Percentiles rank a stretch among this genome's conserved stretches.
Evolutionary conservation across 306 rosid genomes (phyloP).

Genomic region (Oemleria cerasiformis): DNA sequence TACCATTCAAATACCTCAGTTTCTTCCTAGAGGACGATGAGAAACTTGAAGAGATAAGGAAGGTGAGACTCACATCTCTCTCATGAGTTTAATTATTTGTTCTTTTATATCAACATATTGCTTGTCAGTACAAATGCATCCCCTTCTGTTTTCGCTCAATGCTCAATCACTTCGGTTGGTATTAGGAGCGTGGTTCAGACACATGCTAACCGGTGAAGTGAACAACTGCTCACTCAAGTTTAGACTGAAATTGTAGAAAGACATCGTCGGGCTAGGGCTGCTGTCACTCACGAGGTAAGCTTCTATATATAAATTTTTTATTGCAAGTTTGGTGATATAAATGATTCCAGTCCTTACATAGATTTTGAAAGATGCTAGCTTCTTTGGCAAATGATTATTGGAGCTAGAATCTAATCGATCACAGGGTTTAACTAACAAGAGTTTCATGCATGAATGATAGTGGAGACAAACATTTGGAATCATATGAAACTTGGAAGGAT

Average conservation of each 20-base stretch:
- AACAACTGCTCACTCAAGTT: slow-evolving; percentile 65
- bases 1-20: slow-evolving; percentile 74
- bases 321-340: too few species aligned
- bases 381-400: neutral
- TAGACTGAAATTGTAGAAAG: slow-evolving; percentile 81
- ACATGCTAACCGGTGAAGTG: slow-evolving; percentile 94
- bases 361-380: neutral
- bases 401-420: too few species aligned
- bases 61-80: slow-evolving; percentile 42
- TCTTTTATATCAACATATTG: neutral
- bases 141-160: neutral
- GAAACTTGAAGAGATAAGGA: slow-evolving; percentile 65
- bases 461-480: neutral
- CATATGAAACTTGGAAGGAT: neutral
- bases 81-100: neutral
- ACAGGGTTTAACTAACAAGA: neutral
- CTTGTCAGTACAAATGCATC: too few species aligned
- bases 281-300: slow-evolving; percentile 86
- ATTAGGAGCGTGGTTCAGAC: slow-evolving; percentile 86
- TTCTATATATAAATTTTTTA: slow-evolving; percentile 12
- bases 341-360: too few species aligned
- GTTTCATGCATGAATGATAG: neutral
- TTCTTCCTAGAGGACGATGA: slow-evolving; percentile 84
- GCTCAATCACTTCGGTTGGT: slow-evolving; percentile 14
- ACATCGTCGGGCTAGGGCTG: slow-evolving; percentile 80